Evolutionary conservation across 2,329 filamentous ascomycete genomes (phyloP).

Genomic region (Pseudogymnoascus sp.): DNA sequence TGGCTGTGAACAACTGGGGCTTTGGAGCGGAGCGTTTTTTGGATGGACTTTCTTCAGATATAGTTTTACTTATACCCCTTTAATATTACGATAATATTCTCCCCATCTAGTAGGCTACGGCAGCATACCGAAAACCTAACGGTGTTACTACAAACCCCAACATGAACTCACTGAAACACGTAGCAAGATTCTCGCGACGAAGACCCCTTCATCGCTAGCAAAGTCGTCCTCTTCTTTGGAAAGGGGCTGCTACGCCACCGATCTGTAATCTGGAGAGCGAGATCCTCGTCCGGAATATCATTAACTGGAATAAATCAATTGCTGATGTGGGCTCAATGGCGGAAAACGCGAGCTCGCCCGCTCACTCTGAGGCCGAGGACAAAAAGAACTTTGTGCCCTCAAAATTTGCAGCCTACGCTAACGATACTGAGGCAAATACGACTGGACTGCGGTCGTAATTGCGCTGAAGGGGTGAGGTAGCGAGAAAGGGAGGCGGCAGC

Average conservation of each 20-base stretch:
- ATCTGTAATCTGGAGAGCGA: no score
- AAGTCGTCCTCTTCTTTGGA: not conserved
- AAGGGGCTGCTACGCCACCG: no score
- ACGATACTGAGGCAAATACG: no score
- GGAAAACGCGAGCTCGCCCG: not conserved
- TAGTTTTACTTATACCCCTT: not conserved
- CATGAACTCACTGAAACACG: not conserved
- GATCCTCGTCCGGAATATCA: not conserved
- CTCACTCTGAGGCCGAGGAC: not conserved
- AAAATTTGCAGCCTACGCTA: no score
- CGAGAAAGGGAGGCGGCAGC: not conserved
- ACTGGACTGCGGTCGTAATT: not conserved
- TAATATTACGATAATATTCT: not conserved
- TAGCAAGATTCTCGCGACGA: not conserved
- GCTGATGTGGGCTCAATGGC: not conserved
- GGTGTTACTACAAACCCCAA: not conserved
- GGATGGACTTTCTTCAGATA: not conserved
- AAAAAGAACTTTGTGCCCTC: no score
- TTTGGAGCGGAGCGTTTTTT: not conserved
- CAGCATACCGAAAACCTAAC: not conserved
- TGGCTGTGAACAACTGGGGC: not conserved
- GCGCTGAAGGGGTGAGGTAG: not conserved
- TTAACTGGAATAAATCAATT: not conserved
- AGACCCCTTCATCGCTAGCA: not conserved
- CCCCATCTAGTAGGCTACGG: not conserved